Evolutionary conservation across 1,284 basidiomycete genomes (phyloP), one percentile per base, ranked within the genome.

Genomic region (Pterula multifida): DNA sequence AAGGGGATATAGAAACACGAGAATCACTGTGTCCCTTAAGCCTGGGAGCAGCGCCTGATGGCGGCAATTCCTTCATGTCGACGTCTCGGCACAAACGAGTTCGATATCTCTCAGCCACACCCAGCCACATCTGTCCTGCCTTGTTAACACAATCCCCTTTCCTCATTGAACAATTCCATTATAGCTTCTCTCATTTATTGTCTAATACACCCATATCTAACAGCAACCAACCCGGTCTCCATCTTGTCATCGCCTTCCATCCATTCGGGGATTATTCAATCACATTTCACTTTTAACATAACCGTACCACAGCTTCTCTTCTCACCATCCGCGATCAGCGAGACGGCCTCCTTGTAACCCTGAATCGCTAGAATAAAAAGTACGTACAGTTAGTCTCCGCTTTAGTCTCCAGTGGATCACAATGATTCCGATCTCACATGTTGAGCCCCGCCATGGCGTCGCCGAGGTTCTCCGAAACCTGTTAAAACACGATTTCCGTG

Each of bases 371-470:
- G 35, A 51, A 45, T 45, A 22, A 45, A 2, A 48, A 45, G 24
- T 54, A 36, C 50, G 32, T 50, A 52, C 46, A 35, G 55, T 32
- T 26, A 25, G 26, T 39, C 9, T 42, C 39, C 39, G 49, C 25
- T 50, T 46, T 35, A 6, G n/a, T 35, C 32, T n/a, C 9, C 32
- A 35, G 32, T n/a, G n/a, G 11, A n/a, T n/a, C 9, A n/a, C 32
- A 49, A 51, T 24, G 19, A 45, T 23, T 24, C 49, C 48, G 28
- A 3, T 65, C 85, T 64, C 57, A 89, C 86, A 91, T 90, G 21
- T 83, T 89, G 58, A 96, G 74, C 49, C 93, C 93, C 50, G 94
- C 90, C 93, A 97, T 97, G 39, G 93, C 85, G 54, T 81, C 75
- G 35, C 93, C 93, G 39, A 97, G 67, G 67, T 91, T 76, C 61